phyloP scores from a whole-genome alignment of 768 basidiomycete genomes.

The Leccinellum rugosiceps region DNA sequence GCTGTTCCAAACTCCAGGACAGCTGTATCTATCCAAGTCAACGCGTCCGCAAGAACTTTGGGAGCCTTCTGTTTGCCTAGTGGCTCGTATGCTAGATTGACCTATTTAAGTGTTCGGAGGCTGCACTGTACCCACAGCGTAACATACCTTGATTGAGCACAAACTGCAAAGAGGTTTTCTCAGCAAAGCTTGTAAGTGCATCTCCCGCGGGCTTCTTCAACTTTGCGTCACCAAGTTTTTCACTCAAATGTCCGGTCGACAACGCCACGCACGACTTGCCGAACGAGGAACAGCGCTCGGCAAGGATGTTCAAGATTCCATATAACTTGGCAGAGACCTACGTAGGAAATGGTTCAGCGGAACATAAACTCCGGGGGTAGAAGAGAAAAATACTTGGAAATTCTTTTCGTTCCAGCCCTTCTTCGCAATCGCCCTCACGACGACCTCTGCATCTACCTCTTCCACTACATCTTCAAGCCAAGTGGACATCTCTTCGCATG shows the following conservation, averaged over 20 bases:
- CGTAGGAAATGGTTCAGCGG: constrained; percentile 7
- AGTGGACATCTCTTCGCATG: constrained; percentile 76
- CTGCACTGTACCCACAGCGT: constrained; percentile 3
- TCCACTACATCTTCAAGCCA: constrained; percentile 76
- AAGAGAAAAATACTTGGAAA: constrained; percentile 67
- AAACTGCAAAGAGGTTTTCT: constrained; percentile 92
- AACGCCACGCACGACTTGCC: constrained; percentile 82
- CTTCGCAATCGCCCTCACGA: constrained; percentile 85
- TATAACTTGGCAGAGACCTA: constrained; percentile 93
- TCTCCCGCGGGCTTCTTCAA: constrained; percentile 96
- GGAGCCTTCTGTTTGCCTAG: constrained; percentile 95
- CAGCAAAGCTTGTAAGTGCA: constrained; percentile 75
- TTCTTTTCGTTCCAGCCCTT: constrained; percentile 99
- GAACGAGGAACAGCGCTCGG: constrained; percentile 79
- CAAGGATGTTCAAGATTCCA: constrained; percentile 66
- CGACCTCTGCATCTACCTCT: constrained; percentile 78
- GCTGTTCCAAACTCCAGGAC: constrained; percentile 89
- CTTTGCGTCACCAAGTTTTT: constrained; percentile 96
- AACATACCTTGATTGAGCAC: constrained; percentile 83
- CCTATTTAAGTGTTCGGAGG: constrained; percentile 16
- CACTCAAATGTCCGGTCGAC: constrained; percentile 75
- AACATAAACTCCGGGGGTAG: background rate
- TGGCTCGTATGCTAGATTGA: constrained; percentile 78
- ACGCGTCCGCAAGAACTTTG: constrained; percentile 89
- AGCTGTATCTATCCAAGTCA: constrained; percentile 84